Evolutionary conservation across 306 rosid species (phyloP), one percentile per base, ranked within the genome.

Genomic region (Medicago lupulina): DNA sequence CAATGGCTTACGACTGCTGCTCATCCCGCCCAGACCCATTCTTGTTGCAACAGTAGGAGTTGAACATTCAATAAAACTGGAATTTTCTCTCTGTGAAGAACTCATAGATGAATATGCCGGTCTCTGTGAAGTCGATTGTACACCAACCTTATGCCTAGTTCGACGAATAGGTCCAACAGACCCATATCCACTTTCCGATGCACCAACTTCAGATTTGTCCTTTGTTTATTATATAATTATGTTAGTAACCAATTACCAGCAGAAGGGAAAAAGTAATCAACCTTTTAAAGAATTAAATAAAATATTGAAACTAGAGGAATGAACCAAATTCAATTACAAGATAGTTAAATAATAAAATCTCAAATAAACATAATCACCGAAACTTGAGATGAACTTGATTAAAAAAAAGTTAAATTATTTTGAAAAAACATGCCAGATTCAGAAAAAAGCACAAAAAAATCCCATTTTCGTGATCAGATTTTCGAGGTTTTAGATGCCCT

Each of bases 91-190:
- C 72, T 18, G 64, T 12, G 82, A 85, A 70, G 81, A 73, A 55
- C 41, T 74, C 9, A 80, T 28, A 43, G 90, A 73, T 41, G 90
- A 71, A 79, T 77, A 84, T 19, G 72, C 58, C n/a, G 87, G 79
- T 79, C 81, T 83, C 67, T 85, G 81, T 13, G 88, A 44, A 76
- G 88, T 81, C 34, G 82, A 86, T 60, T 75, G 89, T 39, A 80
- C 75, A 81, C 76, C 77, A 79, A 76, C 31, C 77, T 84, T 92
- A 31, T 71, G 90, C 63, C 86, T 83, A 53, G 39, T 69, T 74
- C 88, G 83, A 65, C 89, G 91, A 65, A 92, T 85, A 17, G 97
- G 98, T 76, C 97, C 98, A 58, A 79, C 79, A 6, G 97, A 95
- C 78, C 89, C 92, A 83, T 83, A 83, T 36, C 71, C 84, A 84